Conservation (phyloP, 345 rosid genomes). For the Eucalyptus albens region DNA sequence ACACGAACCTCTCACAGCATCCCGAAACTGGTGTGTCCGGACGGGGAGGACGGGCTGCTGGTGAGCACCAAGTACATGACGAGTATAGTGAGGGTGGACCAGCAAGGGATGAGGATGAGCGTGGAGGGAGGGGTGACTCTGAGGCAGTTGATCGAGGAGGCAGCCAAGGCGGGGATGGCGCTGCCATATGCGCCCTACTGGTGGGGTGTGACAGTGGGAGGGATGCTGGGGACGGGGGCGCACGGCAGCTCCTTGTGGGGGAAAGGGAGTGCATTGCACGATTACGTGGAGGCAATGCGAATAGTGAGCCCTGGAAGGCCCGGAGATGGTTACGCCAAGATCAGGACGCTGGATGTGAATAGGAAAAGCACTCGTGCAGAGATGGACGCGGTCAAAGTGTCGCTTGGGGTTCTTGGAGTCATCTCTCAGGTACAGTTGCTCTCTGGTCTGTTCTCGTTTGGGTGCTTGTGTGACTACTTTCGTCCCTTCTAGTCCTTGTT, state of each 20-base stretch:
- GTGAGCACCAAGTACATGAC: slow-evolving; percentile 66
- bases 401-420: slow-evolving; percentile 85
- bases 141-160: slow-evolving; percentile 42
- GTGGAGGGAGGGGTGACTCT: slow-evolving; percentile 64
- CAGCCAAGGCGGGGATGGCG: slow-evolving; percentile 52
- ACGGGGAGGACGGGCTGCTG: slow-evolving; percentile 45
- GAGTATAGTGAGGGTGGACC: slow-evolving; percentile 11
- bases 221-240: slow-evolving; percentile 65
- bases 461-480: too few species aligned
- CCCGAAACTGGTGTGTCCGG: slow-evolving; percentile 58
- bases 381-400: slow-evolving; percentile 54
- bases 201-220: slow-evolving; percentile 87
- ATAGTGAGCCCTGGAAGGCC: slow-evolving; percentile 42
- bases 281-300: slow-evolving; percentile 34
- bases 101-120: slow-evolving; percentile 22
- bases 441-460: not conserved
- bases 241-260: slow-evolving; percentile 81
- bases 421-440: slow-evolving; percentile 51
- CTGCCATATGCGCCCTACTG: slow-evolving; percentile 78
- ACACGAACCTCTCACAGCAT: slow-evolving; percentile 64
- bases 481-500: not conserved
- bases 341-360: slow-evolving; percentile 16
- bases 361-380: slow-evolving; percentile 9
- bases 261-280: slow-evolving; percentile 71
- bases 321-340: slow-evolving; percentile 30